Evolutionary conservation across 75 land plant species (phyloP).

Genomic region (Azolla pinnata): DNA sequence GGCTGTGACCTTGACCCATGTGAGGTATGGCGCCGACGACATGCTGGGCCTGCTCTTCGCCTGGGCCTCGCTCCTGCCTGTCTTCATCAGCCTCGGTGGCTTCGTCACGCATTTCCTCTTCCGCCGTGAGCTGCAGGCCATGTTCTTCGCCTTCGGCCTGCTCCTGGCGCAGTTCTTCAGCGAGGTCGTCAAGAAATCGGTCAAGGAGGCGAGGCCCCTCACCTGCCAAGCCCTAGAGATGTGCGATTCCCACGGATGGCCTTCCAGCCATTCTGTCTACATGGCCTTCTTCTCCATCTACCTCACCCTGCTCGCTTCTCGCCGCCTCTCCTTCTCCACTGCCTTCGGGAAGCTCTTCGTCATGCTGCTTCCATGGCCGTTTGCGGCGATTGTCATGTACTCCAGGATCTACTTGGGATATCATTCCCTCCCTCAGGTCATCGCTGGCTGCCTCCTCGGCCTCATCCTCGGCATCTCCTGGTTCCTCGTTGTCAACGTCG

Average conservation of each 20-base stretch:
- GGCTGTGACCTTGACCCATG: conserved; percentile 88
- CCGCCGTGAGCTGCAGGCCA: conserved; percentile 84
- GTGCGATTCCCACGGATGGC: conserved; percentile 99
- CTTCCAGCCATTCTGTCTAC: conserved; percentile 96
- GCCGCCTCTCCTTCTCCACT: conserved; percentile 18
- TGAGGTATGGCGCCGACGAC: conserved; percentile 69
- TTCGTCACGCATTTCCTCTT: conserved; percentile 89
- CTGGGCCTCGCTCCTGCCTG: conserved; percentile 92
- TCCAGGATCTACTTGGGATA: conserved; percentile 92
- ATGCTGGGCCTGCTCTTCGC: conserved; percentile 76
- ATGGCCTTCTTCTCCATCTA: conserved; percentile 91
- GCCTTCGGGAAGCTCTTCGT: conserved; percentile 9
- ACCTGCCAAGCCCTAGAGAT: conserved; percentile 70
- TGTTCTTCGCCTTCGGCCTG: conserved; percentile 75
- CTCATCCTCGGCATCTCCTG: conserved; percentile 48
- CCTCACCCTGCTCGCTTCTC: conserved; percentile 35
- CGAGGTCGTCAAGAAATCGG: conserved; percentile 62
- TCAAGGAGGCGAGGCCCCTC: conserved; percentile 74
- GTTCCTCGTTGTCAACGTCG: conserved; percentile 58
- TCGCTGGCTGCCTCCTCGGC: conserved; percentile 71
- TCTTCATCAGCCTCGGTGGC: conserved; percentile 86
- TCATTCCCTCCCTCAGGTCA: conserved; percentile 70
- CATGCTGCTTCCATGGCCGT: conserved; percentile 44
- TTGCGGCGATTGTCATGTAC: conserved; percentile 63
- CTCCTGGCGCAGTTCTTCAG: conserved; percentile 69